Evolutionary conservation across 169 alveolate genomes (phyloP).

Genomic region (Eimeria praecox): DNA sequence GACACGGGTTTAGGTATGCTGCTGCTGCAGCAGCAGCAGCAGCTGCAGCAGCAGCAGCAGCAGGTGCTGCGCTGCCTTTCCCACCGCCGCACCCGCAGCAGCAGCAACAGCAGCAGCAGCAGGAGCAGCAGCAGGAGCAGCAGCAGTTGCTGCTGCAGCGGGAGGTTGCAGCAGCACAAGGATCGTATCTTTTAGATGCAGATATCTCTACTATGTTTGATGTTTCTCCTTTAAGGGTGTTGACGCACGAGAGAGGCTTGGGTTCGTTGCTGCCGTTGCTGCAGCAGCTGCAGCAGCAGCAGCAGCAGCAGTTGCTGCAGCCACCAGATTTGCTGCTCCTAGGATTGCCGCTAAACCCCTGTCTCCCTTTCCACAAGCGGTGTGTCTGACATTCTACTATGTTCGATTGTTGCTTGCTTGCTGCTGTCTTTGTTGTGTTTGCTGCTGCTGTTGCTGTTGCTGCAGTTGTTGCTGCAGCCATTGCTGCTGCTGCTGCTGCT

Average conservation of each 20-base stretch:
- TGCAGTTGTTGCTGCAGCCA: not conserved
- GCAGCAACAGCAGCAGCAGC: slow-evolving; percentile 3
- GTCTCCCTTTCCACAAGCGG: slow-evolving; percentile 25
- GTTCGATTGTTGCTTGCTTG: not conserved
- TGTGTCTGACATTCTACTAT: not conserved
- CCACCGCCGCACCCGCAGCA: not conserved
- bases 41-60: too few relatives aligned
- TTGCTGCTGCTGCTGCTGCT: not conserved
- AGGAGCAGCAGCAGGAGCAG: not conserved
- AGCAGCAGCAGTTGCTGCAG: slow-evolving; percentile 6
- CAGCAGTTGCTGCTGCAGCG: slow-evolving; percentile 31
- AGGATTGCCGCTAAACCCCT: slow-evolving; percentile 24
- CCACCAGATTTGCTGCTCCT: slow-evolving; percentile 13
- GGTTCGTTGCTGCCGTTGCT: slow-evolving; percentile 7
- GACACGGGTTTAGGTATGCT: not conserved
- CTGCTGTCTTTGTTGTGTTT: not conserved
- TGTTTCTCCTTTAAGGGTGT: not conserved
- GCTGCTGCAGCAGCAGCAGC: not conserved
- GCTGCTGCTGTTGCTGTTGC: not conserved
- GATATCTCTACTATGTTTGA: not conserved
- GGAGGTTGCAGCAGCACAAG: slow-evolving; percentile 12
- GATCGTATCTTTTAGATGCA: not conserved
- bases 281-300: slow-evolving; percentile 29
- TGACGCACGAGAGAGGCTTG: not conserved
- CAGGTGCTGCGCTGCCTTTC: not conserved